Percentiles rank a stretch among this genome's conserved stretches.
These are phyloP conservation scores for Juncus effusus DNA, from an alignment of 176 grass and related monocot genomes.

Conservation along the genomic window DNA sequence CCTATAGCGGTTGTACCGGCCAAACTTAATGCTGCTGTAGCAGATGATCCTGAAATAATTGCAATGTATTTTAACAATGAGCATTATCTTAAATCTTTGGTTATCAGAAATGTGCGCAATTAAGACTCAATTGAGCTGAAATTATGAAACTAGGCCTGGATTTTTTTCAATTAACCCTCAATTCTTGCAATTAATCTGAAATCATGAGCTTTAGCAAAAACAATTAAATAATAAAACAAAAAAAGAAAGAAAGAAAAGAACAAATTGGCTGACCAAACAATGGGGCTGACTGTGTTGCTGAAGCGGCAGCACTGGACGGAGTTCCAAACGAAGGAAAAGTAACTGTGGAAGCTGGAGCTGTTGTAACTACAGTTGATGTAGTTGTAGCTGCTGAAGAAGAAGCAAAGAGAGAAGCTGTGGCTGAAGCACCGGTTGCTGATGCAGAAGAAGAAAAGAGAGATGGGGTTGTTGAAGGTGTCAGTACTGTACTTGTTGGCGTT, in stretches of 20 bases:
- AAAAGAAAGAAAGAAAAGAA: slow-evolving; percentile 14
- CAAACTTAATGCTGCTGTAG: slow-evolving; percentile 39
- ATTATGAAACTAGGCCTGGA: slow-evolving; percentile 3
- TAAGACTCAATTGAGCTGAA: slow-evolving; percentile 7
- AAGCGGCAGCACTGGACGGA: slow-evolving; percentile 29
- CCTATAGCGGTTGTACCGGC: slow-evolving; percentile 38
- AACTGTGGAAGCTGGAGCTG: slow-evolving; percentile 30
- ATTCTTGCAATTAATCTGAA: not conserved
- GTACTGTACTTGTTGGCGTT: slow-evolving; percentile 29
- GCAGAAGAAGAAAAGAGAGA: slow-evolving; percentile 42
- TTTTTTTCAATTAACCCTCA: not conserved
- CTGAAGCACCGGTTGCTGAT: slow-evolving; percentile 20
- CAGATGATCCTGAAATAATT: slow-evolving; percentile 43
- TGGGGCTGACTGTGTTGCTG: slow-evolving; percentile 30
- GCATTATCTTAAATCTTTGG: not conserved
- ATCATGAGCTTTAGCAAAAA: not conserved
- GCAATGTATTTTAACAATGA: not conserved
- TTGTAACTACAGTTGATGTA: slow-evolving; percentile 23
- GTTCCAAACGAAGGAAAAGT: slow-evolving; percentile 59
- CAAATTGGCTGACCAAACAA: slow-evolving; percentile 51
- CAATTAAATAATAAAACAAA: not conserved
- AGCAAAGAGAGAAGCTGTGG: slow-evolving; percentile 39
- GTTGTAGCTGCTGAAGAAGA: slow-evolving; percentile 39
- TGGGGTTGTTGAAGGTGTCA: slow-evolving; percentile 36
- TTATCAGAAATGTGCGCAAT: not conserved